A percentile compares a stretch with the other conserved stretches of the same genome.
phyloP scores from a whole-genome alignment of 305 asterid genomes.

The Solanum hybrid region DNA sequence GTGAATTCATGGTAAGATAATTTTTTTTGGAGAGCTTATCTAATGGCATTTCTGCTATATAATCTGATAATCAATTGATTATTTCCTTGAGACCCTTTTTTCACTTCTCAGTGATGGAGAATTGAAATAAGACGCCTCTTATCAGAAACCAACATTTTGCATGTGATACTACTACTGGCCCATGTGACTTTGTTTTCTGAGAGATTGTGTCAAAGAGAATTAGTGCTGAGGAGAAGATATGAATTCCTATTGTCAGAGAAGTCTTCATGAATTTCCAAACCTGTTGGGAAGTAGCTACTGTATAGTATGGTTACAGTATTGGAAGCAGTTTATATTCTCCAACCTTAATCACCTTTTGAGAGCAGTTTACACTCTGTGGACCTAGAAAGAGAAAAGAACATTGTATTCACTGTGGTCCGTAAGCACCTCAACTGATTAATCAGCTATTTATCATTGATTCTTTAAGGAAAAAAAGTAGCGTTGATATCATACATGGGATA shows the following conservation, averaged over 20 bases:
- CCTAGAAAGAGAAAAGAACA: neutral
- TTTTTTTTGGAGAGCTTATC: too few relatives aligned
- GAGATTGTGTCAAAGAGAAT: neutral
- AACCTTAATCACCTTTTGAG: neutral
- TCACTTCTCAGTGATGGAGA: neutral
- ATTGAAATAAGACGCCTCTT: neutral
- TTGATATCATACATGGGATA: neutral
- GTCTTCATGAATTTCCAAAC: neutral
- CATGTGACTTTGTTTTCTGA: neutral
- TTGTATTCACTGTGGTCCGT: too few relatives aligned
- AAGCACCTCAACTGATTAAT: too few relatives aligned
- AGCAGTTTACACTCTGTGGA: neutral
- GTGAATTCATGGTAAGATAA: neutral
- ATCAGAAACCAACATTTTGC: neutral
- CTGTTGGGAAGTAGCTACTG: neutral
- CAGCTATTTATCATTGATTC: too few relatives aligned
- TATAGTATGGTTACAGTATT: neutral
- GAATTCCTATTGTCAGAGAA: neutral
- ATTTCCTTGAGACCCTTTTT: neutral
- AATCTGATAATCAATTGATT: neutral
- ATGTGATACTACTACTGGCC: neutral
- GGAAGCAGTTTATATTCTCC: neutral
- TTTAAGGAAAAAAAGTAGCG: neutral
- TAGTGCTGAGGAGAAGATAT: neutral
- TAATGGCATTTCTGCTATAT: too few relatives aligned